A percentile compares a stretch with the other conserved stretches of the same genome.
Conservation (phyloP, 345 rosid species). For the Viola odorata region DNA sequence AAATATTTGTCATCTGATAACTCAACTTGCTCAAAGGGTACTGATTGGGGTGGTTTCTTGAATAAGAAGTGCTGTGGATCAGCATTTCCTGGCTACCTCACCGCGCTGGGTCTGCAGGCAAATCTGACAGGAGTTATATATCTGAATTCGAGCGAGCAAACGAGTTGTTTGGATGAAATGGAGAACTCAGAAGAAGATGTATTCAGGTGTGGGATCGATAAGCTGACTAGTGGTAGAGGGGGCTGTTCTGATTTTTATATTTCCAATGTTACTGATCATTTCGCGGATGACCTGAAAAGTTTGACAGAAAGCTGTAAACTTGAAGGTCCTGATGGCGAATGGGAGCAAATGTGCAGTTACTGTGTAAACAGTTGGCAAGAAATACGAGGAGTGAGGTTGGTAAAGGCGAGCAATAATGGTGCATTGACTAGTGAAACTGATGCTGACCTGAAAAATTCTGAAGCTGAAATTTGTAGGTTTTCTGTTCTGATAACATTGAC, state of each 20-base stretch:
- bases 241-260: slow-evolving; percentile 37
- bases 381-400: slow-evolving; percentile 9
- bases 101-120: slow-evolving; percentile 26
- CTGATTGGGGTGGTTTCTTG: slow-evolving; percentile 43
- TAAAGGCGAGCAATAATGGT: too few relatives aligned
- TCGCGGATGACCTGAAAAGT: slow-evolving; percentile 20
- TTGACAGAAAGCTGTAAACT: slow-evolving; percentile 23
- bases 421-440: too few relatives aligned
- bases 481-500: slow-evolving; percentile 34
- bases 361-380: slow-evolving; percentile 34
- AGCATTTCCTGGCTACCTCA: slow-evolving; percentile 26
- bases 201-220: slow-evolving; percentile 35
- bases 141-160: slow-evolving; percentile 30
- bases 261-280: slow-evolving; percentile 24
- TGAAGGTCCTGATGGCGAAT: slow-evolving; percentile 12
- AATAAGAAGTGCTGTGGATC: slow-evolving; percentile 24
- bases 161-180: slow-evolving; percentile 25
- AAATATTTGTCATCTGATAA: background rate
- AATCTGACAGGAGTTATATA: slow-evolving; percentile 32
- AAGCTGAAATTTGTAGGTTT: slow-evolving; percentile 35
- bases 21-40: slow-evolving; percentile 16
- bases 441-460: background rate
- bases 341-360: slow-evolving; percentile 17
- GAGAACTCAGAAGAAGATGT: slow-evolving; percentile 17
- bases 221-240: slow-evolving; percentile 32